Percentiles rank a stretch among this genome's conserved stretches.
Conservation (phyloP, 2,329 filamentous ascomycete genomes). For the Fusarium temperatum region DNA sequence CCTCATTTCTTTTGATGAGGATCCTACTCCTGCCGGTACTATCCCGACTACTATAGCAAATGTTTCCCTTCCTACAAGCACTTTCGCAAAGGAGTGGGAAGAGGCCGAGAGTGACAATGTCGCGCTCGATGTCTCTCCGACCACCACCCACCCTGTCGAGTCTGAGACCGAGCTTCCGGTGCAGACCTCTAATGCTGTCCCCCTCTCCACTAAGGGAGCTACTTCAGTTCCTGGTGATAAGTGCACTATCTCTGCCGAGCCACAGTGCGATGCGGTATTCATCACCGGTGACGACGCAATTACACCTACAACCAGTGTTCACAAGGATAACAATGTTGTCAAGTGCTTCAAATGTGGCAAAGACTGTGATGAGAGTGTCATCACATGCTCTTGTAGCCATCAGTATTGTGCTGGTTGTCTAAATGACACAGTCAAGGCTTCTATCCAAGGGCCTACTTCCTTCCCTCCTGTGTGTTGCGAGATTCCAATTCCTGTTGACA, state of each 20-base stretch:
- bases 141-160: not conserved
- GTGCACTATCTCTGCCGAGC: not conserved
- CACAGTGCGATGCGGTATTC: not conserved
- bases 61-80: not conserved
- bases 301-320: too few species aligned
- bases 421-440: not conserved
- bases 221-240: not conserved
- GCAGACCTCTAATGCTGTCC: not conserved
- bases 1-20: not conserved
- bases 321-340: not conserved
- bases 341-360: not conserved
- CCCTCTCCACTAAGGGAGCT: too few species aligned
- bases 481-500: not conserved
- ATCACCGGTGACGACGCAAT: not conserved
- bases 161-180: not conserved
- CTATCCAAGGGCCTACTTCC: not conserved
- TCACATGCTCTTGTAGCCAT: not conserved
- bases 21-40: not conserved
- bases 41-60: not conserved
- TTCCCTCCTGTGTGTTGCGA: conserved; percentile 19
- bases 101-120: not conserved
- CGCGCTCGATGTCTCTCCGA: not conserved
- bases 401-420: conserved; percentile 11
- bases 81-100: not conserved
- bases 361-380: not conserved